Evolutionary conservation across 2,329 filamentous ascomycete genomes (phyloP), one percentile per base, ranked within the genome.

Genomic region (Ploettnerulaceae sp.): DNA sequence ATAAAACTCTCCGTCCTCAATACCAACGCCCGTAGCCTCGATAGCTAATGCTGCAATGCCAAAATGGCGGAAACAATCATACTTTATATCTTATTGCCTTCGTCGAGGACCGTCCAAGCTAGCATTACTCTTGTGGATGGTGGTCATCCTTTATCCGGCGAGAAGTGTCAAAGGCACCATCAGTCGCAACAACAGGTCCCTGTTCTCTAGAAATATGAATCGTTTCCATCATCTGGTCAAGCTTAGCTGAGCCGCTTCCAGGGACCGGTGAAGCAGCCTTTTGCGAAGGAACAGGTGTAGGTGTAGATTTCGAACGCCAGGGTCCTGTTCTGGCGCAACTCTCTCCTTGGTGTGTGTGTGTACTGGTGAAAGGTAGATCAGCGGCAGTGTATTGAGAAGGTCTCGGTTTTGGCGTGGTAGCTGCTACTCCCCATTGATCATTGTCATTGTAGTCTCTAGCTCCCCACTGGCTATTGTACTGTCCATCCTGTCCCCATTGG

Each of bases 201-300:
- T 28, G n/a, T n/a, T n/a, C n/a, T n/a, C n/a, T 44, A 21, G 40
- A 44, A 12, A 44, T 44, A 18, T 21, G 20, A 35, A 22, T 36
- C 22, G 26, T 44, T 9, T 44, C 28, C 22, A 36, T 18, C 15
- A 44, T 17, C 22, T 22, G 35, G 14, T 44, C 40, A 4, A 36
- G 40, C 15, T 29, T 44, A 8, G 31, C 24, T 7, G 40, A 28
- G n/a, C 15, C 31, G 8, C 20, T 35, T 28, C 14, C 24, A 39
- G 24, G 9, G 28, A 21, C 20, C 8, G 2, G 7, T 20, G 6
- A 20, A n/a, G n/a, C 22, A n/a, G 31, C 7, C 12, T 5, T 15
- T 35, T 31, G 15, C 2, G 21, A 14, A 8, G 12, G 9, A 14
- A 35, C 21, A 12, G 40, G 31, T 29, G 31, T 29, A 24, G 39